Conservation (phyloP, 2,329 filamentous ascomycete genomes). For the Pseudogymnoascus sp. region DNA sequence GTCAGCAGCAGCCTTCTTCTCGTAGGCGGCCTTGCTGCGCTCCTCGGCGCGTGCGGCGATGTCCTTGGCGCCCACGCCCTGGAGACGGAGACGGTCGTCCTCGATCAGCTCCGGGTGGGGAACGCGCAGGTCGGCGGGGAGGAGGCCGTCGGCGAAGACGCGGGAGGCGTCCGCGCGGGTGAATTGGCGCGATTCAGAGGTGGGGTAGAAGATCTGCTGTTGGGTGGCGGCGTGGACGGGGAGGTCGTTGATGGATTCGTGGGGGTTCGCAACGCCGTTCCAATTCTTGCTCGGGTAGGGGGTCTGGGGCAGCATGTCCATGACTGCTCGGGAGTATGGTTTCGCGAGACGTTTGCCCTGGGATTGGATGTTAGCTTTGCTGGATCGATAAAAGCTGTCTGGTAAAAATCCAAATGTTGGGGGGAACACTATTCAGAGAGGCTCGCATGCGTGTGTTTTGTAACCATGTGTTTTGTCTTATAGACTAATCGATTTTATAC, state of each 20-base stretch:
- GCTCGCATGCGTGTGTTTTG: constrained; percentile 63
- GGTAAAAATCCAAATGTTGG: constrained; percentile 11
- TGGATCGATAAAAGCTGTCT: constrained; percentile 12
- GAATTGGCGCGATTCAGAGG: constrained; percentile 53
- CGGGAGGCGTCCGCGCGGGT: constrained; percentile 57
- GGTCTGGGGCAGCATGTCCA: constrained; percentile 72
- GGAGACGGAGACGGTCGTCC: constrained; percentile 32
- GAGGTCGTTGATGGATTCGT: constrained; percentile 52
- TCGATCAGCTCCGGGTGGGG: constrained; percentile 53
- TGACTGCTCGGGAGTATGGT: constrained; percentile 68
- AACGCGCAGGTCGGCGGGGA: constrained; percentile 52
- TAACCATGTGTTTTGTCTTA: constrained; percentile 92
- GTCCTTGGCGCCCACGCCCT: constrained; percentile 26
- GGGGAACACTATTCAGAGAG: constrained; percentile 52
- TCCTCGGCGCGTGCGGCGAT: constrained; percentile 21
- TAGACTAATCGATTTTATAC: constrained; percentile 96
- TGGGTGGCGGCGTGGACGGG: constrained; percentile 52
- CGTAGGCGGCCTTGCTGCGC: constrained; percentile 28
- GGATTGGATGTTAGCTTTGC: constrained; percentile 15
- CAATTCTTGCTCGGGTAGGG: constrained; percentile 38
- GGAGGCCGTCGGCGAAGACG: constrained; percentile 52
- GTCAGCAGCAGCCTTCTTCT: constrained; percentile 17
- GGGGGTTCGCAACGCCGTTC: constrained; percentile 26
- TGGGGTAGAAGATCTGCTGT: constrained; percentile 57
- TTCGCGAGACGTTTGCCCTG: constrained; percentile 70